Evolutionary conservation across 345 rosid genomes (phyloP).

Genomic region (Pistacia integerrima): DNA sequence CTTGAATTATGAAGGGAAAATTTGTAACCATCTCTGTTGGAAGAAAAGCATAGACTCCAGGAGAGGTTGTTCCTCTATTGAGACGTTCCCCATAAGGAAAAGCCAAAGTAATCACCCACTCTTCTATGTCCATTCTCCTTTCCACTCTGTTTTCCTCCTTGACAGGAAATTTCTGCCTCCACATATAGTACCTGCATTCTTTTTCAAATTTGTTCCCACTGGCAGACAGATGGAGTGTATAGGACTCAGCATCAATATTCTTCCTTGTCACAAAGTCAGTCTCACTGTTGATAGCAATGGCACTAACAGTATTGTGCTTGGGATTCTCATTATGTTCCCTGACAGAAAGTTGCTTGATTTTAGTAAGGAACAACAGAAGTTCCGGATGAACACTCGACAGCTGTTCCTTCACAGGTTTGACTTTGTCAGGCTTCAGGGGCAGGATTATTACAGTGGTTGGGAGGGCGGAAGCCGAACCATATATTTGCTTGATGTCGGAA

Average conservation of each 20-base stretch:
- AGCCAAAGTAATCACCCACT: conserved; percentile 76
- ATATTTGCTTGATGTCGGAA: conserved; percentile 45
- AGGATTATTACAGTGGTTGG: conserved; percentile 64
- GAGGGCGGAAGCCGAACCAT: conserved; percentile 46
- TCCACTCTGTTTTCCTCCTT: conserved; percentile 53
- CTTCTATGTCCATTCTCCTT: conserved; percentile 64
- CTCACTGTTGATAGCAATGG: conserved; percentile 59
- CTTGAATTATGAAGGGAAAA: conserved; percentile 72
- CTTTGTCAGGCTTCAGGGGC: conserved; percentile 69
- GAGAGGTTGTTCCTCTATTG: conserved; percentile 41
- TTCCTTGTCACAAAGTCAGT: conserved; percentile 51
- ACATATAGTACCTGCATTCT: conserved; percentile 62
- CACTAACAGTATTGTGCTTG: conserved; percentile 39
- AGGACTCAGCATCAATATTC: conserved; percentile 76
- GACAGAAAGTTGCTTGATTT: conserved; percentile 68
- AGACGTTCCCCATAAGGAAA: conserved; percentile 67
- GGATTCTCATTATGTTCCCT: conserved; percentile 56
- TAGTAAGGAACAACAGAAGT: conserved; percentile 56
- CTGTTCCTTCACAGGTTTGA: conserved; percentile 65
- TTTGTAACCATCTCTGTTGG: conserved; percentile 77
- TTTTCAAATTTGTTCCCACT: conserved; percentile 17
- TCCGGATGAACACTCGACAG: conserved; percentile 73
- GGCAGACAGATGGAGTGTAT: conserved; percentile 58
- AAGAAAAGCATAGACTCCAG: conserved; percentile 77
- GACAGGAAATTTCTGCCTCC: conserved; percentile 77